Percentiles rank a stretch among this genome's conserved stretches.
Evolutionary conservation across 75 land plant genomes (phyloP).

Genomic region (Adiantum capillusveneris): DNA sequence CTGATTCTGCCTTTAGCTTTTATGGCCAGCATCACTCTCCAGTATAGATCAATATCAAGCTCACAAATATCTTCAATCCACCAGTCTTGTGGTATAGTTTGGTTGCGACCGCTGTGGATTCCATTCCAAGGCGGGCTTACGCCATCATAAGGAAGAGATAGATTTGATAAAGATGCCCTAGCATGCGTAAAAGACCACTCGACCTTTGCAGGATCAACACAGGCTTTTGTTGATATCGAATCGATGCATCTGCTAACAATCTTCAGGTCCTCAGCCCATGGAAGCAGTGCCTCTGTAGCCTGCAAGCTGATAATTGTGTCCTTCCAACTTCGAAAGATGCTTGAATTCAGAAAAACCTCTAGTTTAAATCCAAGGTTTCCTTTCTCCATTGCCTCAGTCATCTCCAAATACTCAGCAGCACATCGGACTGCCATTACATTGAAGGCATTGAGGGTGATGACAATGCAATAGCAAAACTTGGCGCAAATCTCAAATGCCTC

Average conservation of each 20-base stretch:
- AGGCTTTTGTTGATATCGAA: constrained; percentile 49
- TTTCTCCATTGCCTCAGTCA: constrained; percentile 62
- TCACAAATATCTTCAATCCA: constrained; percentile 67
- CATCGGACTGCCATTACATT: constrained; percentile 59
- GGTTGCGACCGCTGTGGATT: constrained; percentile 14
- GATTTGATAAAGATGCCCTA: constrained; percentile 33
- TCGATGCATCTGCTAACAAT: constrained; percentile 63
- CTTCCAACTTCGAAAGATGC: constrained; percentile 65
- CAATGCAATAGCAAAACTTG: constrained; percentile 76
- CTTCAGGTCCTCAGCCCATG: constrained; percentile 76
- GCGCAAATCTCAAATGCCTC: constrained; percentile 54
- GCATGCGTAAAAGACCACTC: constrained; percentile 78
- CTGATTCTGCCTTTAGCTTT: constrained; percentile 43
- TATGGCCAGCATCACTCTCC: constrained; percentile 43
- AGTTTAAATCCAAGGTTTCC: constrained; percentile 65
- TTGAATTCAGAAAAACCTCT: constrained; percentile 63
- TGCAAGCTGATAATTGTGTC: constrained; percentile 54
- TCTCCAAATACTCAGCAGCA: constrained; percentile 72
- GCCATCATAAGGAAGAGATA: constrained; percentile 15
- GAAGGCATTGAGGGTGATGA: constrained; percentile 41
- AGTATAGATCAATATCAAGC: constrained; percentile 49
- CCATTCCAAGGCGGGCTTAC: constrained; percentile 19
- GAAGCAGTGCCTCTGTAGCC: constrained; percentile 41
- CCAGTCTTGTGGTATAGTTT: constrained; percentile 57
- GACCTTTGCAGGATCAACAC: constrained; percentile 44